A percentile compares a stretch with the other conserved stretches of the same genome.
Evolutionary conservation across 768 basidiomycete species (phyloP).

Genomic region (Mycena galericulata): DNA sequence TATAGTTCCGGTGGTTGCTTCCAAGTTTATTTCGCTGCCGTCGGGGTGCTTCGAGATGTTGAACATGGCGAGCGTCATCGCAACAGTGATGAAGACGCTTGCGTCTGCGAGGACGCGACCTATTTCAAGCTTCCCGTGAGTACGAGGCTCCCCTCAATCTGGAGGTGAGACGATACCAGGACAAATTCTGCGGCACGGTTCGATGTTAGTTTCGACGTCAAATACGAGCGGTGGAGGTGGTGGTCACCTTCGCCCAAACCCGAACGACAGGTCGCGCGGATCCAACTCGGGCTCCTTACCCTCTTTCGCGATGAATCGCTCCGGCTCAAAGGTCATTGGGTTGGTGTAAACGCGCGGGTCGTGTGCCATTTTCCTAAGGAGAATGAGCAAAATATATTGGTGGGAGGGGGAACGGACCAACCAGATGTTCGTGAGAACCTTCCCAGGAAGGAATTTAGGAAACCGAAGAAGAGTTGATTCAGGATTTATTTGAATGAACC

Average conservation of each 20-base stretch:
- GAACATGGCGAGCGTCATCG: constrained; percentile 57
- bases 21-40: constrained; percentile 50
- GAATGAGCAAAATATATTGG: neutral
- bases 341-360: constrained; percentile 56
- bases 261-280: constrained; percentile 60
- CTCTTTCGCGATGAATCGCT: constrained; percentile 55
- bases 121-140: constrained; percentile 24
- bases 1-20: constrained; percentile 59
- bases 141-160: constrained; percentile 19
- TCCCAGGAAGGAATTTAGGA: neutral
- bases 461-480: neutral
- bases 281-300: constrained; percentile 54
- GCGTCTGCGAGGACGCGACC: constrained; percentile 55
- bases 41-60: constrained; percentile 48
- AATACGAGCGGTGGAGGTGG: neutral
- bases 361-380: constrained; percentile 53
- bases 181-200: constrained; percentile 43
- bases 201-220: constrained; percentile 3
- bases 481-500: neutral
- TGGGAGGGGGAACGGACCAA: constrained; percentile 10
- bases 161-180: constrained; percentile 41
- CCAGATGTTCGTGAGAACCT: constrained; percentile 51
- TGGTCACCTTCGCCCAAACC: constrained; percentile 62
- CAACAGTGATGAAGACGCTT: constrained; percentile 54
- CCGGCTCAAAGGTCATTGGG: constrained; percentile 59